A percentile compares a stretch with the other conserved stretches of the same genome.
Conservation (phyloP, 1,139 yeast genomes). For the Kurtzmaniella quercitrusa region DNA sequence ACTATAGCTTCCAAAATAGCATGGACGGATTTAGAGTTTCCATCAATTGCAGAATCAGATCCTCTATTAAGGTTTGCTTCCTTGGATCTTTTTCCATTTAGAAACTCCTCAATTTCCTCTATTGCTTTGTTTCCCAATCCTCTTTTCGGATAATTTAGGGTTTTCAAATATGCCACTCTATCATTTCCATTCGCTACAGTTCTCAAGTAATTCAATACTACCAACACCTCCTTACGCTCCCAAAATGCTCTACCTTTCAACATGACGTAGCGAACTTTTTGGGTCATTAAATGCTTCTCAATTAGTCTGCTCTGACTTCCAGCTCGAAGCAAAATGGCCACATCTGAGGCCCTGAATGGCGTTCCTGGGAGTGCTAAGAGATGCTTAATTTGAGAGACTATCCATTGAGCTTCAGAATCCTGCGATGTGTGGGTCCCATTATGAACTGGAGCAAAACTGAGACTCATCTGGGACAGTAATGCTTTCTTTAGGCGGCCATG, state of each 20-base stretch:
- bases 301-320: constrained; percentile 53
- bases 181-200: constrained; percentile 56
- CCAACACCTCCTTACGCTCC: constrained; percentile 67
- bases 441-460: constrained; percentile 45
- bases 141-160: constrained; percentile 57
- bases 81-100: constrained; percentile 4
- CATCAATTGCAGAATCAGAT: neutral
- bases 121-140: constrained; percentile 68
- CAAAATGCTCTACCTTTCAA: constrained; percentile 75
- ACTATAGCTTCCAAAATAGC: constrained; percentile 1
- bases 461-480: constrained; percentile 41
- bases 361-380: constrained; percentile 34
- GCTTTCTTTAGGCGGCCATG: constrained; percentile 37
- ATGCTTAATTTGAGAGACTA: constrained; percentile 51
- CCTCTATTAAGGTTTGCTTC: no score
- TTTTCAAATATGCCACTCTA: constrained; percentile 52
- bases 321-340: constrained; percentile 69
- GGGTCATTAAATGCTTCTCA: constrained; percentile 56
- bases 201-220: constrained; percentile 60
- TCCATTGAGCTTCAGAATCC: constrained; percentile 53
- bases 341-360: constrained; percentile 46
- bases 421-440: constrained; percentile 26
- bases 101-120: constrained; percentile 26
- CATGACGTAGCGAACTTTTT: constrained; percentile 59
- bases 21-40: neutral